Evolutionary conservation across 345 rosid species (phyloP), one percentile per base, ranked within the genome.

Genomic region (Rubroshorea leprosula): DNA sequence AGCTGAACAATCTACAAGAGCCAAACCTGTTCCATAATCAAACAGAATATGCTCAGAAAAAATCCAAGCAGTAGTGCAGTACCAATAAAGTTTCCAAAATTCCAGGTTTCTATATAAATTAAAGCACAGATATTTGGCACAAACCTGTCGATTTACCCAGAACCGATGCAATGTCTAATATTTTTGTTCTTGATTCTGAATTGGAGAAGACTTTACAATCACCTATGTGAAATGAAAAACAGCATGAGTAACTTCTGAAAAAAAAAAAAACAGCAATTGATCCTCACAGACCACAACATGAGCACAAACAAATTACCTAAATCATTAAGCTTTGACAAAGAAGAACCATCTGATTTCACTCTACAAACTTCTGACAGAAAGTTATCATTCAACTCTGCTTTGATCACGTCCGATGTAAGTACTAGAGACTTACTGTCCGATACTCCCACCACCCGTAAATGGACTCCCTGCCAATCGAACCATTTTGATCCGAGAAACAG

Each of bases 1-100:
- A 17, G 98, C 96, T 46, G 98, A 86, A 78, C 95, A 86, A 81
- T 92, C 98, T 46, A 86, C 84, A 47, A 84, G 55, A 20, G 71
- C 89, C 73, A 92, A 74, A 59, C 98, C 98, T 91, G 65, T 38
- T 60, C 19, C 38, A 64, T 45, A 22, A 52, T 49, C 49, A 23
- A 70, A 55, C 31, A 71, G 63, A 19, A 44, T 14, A 15, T 13
- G n/a, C 3, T 44, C n/a, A 52, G 24, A 50, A n/a, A 27, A 49
- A n/a, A 44, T 31, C 48, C 15, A 38, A 43, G 53, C 17, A 16
- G 7, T 35, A 35, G n/a, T n/a, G n/a, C n/a, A n/a, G n/a, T 27
- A 51, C 25, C 57, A 44, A 54, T 7, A 23, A 23, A n/a, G 18
- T 29, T 8, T 27, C 24, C 4, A 52, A 44, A 44, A 9, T 14